These are phyloP conservation scores for Gypsophila paniculata DNA, from an alignment of 179 eudicot species.

Conservation along the genomic window DNA sequence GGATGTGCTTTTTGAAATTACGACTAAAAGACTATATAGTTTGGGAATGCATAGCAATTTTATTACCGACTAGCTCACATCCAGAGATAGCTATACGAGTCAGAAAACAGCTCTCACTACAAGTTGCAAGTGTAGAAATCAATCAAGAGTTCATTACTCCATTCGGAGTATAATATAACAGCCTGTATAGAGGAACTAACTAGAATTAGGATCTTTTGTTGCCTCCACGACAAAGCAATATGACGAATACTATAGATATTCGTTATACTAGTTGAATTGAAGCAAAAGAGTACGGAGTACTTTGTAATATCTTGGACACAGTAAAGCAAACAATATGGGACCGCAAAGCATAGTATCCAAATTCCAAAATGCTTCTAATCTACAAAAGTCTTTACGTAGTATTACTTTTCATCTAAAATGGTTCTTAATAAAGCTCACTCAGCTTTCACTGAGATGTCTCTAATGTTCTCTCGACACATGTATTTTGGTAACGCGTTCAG, in stretches of 20 bases:
- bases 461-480: too few relatives aligned
- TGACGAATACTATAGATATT: slow-evolving; percentile 13
- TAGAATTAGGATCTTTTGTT: slow-evolving; percentile 9
- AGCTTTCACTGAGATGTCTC: not conserved
- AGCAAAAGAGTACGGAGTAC: not conserved
- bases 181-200: not conserved
- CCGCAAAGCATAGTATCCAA: not conserved
- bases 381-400: not conserved
- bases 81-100: not conserved
- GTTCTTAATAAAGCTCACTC: not conserved
- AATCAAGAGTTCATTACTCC: not conserved
- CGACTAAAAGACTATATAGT: too few relatives aligned
- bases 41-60: too few relatives aligned
- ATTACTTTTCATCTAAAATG: too few relatives aligned
- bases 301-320: not conserved
- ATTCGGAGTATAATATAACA: not conserved
- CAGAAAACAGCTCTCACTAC: not conserved
- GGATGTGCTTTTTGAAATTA: too few relatives aligned
- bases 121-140: not conserved
- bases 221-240: slow-evolving; percentile 20
- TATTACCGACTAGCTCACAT: too few relatives aligned
- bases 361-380: not conserved
- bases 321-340: slow-evolving; percentile 2
- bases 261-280: slow-evolving; percentile 1
- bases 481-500: too few relatives aligned